Evolutionary conservation across 805 yeast species (phyloP).

Genomic region (Metschnikowia peoriensis): DNA sequence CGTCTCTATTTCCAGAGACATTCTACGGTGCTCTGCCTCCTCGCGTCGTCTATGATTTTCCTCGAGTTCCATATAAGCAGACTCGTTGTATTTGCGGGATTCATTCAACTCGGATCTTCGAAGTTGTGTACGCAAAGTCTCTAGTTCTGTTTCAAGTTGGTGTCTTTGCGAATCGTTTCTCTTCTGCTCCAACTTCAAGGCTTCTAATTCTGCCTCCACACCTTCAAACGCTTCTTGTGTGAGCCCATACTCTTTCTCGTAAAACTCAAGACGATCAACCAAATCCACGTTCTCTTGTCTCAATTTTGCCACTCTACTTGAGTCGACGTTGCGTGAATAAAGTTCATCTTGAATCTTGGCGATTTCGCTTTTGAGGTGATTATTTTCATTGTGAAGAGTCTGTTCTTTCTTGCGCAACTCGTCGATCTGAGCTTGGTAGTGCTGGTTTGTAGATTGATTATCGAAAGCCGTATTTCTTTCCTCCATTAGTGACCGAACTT

Average conservation of each 20-base stretch:
- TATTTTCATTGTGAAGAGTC: conserved; percentile 18
- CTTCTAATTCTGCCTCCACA: conserved; percentile 25
- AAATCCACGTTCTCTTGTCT: conserved; percentile 22
- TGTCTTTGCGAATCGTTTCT: conserved; percentile 20
- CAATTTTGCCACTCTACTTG: conserved; percentile 14
- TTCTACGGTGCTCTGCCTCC: conserved; percentile 24
- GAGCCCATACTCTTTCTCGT: conserved; percentile 28
- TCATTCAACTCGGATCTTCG: conserved; percentile 15
- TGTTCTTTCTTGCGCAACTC: conserved; percentile 21
- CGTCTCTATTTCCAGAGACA: conserved; percentile 30
- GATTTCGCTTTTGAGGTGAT: conserved; percentile 25
- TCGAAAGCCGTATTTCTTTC: conserved; percentile 17
- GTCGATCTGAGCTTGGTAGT: conserved; percentile 26
- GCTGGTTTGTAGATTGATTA: conserved; percentile 15
- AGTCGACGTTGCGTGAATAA: conserved; percentile 17
- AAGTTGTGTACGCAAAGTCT: conserved; percentile 19
- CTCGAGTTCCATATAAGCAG: conserved; percentile 23
- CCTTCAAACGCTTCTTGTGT: conserved; percentile 24
- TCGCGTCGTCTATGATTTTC: conserved; percentile 20
- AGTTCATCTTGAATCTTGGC: conserved; percentile 27
- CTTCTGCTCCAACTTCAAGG: conserved; percentile 16
- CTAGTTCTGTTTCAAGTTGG: conserved; percentile 29
- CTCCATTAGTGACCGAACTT: conserved; percentile 21
- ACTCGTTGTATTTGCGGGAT: conserved; percentile 18
- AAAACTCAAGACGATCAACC: conserved; percentile 25